Percentiles rank a stretch among this genome's conserved stretches.
Evolutionary conservation across 192 early-diverging fungal genomes (phyloP).

Genomic region (Linderina pennispora): DNA sequence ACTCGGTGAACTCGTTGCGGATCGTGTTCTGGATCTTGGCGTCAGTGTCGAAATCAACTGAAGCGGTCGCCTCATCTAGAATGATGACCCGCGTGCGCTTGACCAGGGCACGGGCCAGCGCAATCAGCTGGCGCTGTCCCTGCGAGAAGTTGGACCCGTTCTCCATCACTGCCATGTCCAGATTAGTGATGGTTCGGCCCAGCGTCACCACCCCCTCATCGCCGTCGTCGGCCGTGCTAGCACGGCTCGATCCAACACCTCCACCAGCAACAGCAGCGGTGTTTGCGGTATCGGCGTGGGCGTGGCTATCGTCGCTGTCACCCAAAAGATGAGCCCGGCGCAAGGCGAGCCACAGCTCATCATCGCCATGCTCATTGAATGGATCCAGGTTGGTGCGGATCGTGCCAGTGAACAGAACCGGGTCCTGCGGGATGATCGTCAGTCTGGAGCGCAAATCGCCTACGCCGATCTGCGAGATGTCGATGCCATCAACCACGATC

Average conservation of each 20-base stretch:
- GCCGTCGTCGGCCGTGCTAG: conserved; percentile 11
- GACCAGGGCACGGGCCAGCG: conserved; percentile 75
- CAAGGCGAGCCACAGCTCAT: conserved; percentile 55
- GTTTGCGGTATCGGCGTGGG: background rate
- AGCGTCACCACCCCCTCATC: conserved; percentile 6
- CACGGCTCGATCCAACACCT: conserved; percentile 10
- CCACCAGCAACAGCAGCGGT: too few relatives aligned
- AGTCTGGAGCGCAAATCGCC: conserved; percentile 55
- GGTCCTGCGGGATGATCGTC: conserved; percentile 71
- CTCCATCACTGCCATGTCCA: conserved; percentile 41
- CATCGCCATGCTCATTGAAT: conserved; percentile 57
- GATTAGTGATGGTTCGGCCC: conserved; percentile 30
- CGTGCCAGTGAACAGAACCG: conserved; percentile 55
- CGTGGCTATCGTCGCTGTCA: conserved; percentile 4
- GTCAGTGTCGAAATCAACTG: conserved; percentile 78
- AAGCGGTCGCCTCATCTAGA: conserved; percentile 73
- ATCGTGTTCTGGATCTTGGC: conserved; percentile 66
- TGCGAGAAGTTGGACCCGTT: conserved; percentile 72
- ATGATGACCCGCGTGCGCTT: conserved; percentile 63
- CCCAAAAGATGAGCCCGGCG: conserved; percentile 59
- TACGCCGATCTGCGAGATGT: conserved; percentile 58
- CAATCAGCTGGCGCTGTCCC: conserved; percentile 82
- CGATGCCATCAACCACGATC: conserved; percentile 63
- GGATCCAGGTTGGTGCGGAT: conserved; percentile 75
- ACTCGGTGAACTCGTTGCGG: conserved; percentile 55